Base-by-base conservation (phyloP, 768 basidiomycete species). In the Agrocybe praecox region DNA sequence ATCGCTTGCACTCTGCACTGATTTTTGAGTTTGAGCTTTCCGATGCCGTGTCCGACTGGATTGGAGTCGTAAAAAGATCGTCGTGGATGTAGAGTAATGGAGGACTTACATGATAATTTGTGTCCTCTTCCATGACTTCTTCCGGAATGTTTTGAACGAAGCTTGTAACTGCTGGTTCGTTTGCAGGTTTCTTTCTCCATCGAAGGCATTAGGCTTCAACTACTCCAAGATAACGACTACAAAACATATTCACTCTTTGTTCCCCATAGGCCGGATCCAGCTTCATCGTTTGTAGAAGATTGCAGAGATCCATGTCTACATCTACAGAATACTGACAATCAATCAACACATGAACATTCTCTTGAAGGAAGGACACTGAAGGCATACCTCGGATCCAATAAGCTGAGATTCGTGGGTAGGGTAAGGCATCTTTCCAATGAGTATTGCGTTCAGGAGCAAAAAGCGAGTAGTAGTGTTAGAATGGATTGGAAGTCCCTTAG, bases 221-320 rank as follows among this genome's bases (percentile, higher is more conserved):
- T 12, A 49, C 57, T 50, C 67, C 22, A 53, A 17, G 11, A 21
- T 56, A 18, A 58, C 26, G 15, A 19, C 18, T 17, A 32, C 19
- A 34, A 49, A 17, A 24, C 18, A 29, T 15, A 44, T 36, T 72
- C 65, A 75, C 70, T 68, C 62, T 71, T 67, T 75, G 56, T 53
- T 67, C 48, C 10, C 32, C 60, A 55, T 60, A 49, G 2, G 71
- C 60, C 33, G 69, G 57, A 26, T 71, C 77, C 10, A 84, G 69
- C 48, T 77, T 78, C 79, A 86, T 78, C 15, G 76, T 75, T 49
- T 80, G 77, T 34, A 87, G 56, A 0, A 86, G 70, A 46, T 77
- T 74, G 64, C 85, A 86, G 23, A 87, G 72, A 67, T 86, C 81
- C 56, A 80, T 67, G 49, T 80, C 77, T 55, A 67, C 55, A 15